Evolutionary conservation across 371 early-diverging fungal genomes (phyloP).

Genomic region (Conidiobolus incongruus): DNA sequence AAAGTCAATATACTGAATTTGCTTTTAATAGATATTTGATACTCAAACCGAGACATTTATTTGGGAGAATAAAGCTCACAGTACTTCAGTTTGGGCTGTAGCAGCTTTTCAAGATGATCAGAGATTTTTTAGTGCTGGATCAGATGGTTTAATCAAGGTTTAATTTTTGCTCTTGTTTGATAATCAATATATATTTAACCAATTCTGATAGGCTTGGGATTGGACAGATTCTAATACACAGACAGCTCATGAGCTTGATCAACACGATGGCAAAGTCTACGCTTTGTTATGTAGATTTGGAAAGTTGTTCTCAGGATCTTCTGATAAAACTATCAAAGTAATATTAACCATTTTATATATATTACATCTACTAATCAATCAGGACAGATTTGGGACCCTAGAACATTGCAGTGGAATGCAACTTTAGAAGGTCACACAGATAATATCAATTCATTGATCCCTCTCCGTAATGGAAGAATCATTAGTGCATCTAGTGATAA

Average conservation of each 20-base stretch:
- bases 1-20: not conserved
- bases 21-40: constrained; percentile 13
- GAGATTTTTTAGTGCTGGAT: constrained; percentile 27
- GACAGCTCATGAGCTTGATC: constrained; percentile 7
- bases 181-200: not conserved
- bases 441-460: constrained; percentile 25
- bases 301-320: constrained; percentile 27
- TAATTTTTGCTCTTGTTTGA: not conserved
- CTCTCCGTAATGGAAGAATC: constrained; percentile 14
- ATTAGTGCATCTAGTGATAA: constrained; percentile 28
- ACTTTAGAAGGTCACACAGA: constrained; percentile 31
- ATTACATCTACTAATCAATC: not conserved
- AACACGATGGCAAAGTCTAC: constrained; percentile 31
- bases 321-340: constrained; percentile 26
- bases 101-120: constrained; percentile 16
- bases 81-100: constrained; percentile 39
- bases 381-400: constrained; percentile 21
- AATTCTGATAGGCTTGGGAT: constrained; percentile 10
- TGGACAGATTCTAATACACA: constrained; percentile 5
- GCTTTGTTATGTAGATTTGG: constrained; percentile 14
- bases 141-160: constrained; percentile 34
- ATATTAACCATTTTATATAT: not conserved
- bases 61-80: constrained; percentile 18
- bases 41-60: constrained; percentile 16
- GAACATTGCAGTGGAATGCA: constrained; percentile 19